These are phyloP conservation scores for Cucurbita moschata DNA, from an alignment of 306 rosid genomes.

Conservation along the genomic window DNA sequence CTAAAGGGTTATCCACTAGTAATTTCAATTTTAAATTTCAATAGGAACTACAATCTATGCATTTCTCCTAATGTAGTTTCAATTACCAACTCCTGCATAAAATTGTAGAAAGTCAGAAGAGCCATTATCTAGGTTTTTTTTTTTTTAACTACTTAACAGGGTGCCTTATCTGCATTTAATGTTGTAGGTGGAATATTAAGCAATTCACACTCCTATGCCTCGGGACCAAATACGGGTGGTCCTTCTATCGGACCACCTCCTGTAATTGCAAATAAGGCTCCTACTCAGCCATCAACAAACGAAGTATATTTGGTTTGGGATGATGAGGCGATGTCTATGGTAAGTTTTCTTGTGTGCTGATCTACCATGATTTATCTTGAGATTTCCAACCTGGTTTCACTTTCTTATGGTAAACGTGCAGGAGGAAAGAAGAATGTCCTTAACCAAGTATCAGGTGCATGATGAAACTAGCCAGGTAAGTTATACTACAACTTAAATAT, in stretches of 20 bases:
- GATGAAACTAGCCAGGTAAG: slow-evolving; percentile 99
- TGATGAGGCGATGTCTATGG: slow-evolving; percentile 99
- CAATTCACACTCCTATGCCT: slow-evolving; percentile 86
- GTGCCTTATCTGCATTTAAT: slow-evolving; percentile 11
- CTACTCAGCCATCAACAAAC: slow-evolving; percentile 71
- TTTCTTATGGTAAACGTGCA: slow-evolving; percentile 14
- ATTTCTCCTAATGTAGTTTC: not conserved
- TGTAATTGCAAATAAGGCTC: slow-evolving; percentile 83
- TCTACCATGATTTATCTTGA: not conserved
- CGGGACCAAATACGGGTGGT: slow-evolving; percentile 97
- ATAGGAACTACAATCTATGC: not conserved
- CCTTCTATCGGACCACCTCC: slow-evolving; percentile 99
- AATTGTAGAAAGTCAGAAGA: not conserved
- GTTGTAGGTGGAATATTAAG: slow-evolving; percentile 35
- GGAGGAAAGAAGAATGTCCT: slow-evolving; percentile 99
- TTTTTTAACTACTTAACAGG: not conserved
- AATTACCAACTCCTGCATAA: not conserved
- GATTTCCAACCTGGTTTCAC: not conserved
- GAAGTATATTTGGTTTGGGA: slow-evolving; percentile 99
- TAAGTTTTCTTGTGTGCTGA: slow-evolving; percentile 18
- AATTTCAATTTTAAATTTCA: not conserved
- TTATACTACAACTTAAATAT: slow-evolving; percentile 58
- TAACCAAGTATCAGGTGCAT: slow-evolving; percentile 95
- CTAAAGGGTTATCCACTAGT: not conserved
- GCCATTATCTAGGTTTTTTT: not conserved